Evolutionary conservation across 371 early-diverging fungal species (phyloP), one percentile per base, ranked within the genome.

Genomic region (Mortierella sp.): DNA sequence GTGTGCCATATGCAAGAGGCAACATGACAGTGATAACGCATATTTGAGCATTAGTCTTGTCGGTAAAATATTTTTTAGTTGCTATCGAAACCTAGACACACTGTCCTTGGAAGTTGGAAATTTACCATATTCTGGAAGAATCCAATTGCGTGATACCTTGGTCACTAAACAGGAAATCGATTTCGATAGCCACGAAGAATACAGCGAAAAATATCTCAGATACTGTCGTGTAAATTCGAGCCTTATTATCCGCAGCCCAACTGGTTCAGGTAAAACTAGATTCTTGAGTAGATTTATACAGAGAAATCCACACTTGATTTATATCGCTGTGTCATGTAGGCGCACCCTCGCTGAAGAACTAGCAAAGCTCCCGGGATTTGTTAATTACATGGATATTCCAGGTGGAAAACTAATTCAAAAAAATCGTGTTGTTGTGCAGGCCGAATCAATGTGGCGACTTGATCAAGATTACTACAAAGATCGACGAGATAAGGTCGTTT

Each of bases 361-460:
- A 55, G 3, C 8, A 3, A 55, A 28, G 17, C 28, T 9, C 28
- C 37, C 32, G 19, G 29, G 17, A 5, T 23, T 47, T 15, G 19
- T 47, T 17, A 47, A 47, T 15, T 47, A 47, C n/a, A 47, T 47
- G 47, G 47, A 47, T 47, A 15, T 15, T 12, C 47, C 47, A 3
- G 12, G 9, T 9, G 47, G 47, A 5, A 12, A 47, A 15, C 5
- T 4, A 3, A 61, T 68, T 6, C 9, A 8, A 10, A 28, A 40
- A 28, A 45, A 51, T 3, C 34, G 35, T 1, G n/a, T 68, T n/a
- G 47, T 61, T 5, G 26, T 68, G 32, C 69, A 68, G 29, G 40
- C 69, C 1, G 69, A 68, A 34, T 68, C 69, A 15, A 17, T 68
- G 23, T 26, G 55, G 17, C 53, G 43, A 56, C 40, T 70, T 28